Evolutionary conservation across 768 basidiomycete species (phyloP).

Genomic region (Lanmaoa pseudosensibilis): DNA sequence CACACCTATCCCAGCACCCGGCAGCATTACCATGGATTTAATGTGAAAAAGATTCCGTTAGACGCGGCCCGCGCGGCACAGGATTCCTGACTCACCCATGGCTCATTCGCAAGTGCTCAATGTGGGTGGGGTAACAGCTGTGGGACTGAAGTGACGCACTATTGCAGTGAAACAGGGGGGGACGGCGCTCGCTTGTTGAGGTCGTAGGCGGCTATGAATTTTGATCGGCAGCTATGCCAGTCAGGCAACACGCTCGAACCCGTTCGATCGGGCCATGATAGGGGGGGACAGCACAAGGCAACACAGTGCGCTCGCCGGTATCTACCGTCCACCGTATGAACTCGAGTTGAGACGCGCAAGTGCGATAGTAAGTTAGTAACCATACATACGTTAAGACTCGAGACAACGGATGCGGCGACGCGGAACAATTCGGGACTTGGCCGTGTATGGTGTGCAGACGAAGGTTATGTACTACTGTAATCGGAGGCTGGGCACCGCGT

Average conservation of each 20-base stretch:
- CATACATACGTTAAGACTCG: neutral
- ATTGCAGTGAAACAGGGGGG: neutral
- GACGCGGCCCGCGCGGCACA: too few species aligned
- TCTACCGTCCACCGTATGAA: neutral
- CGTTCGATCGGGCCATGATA: neutral
- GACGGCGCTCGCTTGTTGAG: neutral
- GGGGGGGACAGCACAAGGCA: too few species aligned
- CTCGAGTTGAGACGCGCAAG: neutral
- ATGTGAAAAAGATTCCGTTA: neutral
- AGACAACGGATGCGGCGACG: too few species aligned
- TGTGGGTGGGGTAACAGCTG: too few species aligned
- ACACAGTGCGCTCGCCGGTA: neutral
- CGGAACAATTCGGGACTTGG: too few species aligned
- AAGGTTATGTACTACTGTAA: neutral
- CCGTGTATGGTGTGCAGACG: neutral
- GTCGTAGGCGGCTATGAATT: neutral
- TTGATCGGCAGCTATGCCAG: neutral
- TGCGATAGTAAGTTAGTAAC: neutral
- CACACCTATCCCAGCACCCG: neutral
- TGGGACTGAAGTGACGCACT: neutral
- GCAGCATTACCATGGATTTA: neutral
- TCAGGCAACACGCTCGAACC: neutral
- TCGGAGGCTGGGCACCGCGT: neutral
- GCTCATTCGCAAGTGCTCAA: neutral
- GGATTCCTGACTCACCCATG: too few species aligned